Conservation (phyloP, 2,329 filamentous ascomycete genomes). For the Pseudocercospora fijiensis region DNA sequence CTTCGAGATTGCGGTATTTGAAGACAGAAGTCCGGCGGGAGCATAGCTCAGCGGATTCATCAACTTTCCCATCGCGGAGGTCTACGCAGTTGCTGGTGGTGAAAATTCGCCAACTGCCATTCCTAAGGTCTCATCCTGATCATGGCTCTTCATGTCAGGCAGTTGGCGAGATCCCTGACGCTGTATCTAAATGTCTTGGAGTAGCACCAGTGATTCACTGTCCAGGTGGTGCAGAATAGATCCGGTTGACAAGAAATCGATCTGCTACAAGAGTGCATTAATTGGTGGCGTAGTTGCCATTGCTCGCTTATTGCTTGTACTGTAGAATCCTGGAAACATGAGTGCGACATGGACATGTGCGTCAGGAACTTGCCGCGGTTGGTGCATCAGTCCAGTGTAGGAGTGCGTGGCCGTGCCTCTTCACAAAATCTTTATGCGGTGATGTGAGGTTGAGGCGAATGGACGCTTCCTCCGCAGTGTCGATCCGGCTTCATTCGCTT, state of each 20-base stretch:
- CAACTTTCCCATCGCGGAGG: neutral
- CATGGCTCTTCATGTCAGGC: no score
- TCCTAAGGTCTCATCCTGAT: neutral
- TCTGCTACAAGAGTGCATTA: neutral
- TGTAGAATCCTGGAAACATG: no score
- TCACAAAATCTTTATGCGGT: neutral
- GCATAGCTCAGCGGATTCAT: neutral
- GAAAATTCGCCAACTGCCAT: neutral
- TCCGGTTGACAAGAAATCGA: neutral
- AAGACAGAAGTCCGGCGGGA: neutral
- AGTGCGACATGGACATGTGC: neutral
- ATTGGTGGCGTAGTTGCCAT: neutral
- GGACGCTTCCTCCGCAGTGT: neutral
- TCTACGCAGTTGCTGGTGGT: neutral
- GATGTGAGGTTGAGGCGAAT: neutral
- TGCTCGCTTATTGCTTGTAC: neutral
- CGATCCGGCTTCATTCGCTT: conserved; percentile 6
- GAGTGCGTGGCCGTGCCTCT: neutral
- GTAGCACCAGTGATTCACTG: neutral
- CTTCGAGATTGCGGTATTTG: neutral
- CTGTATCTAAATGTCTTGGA: neutral
- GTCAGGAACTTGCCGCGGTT: neutral
- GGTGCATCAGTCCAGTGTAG: neutral
- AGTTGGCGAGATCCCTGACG: no score
- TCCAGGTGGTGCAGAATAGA: neutral